These are phyloP conservation scores for Sugiyamaella castrensis DNA, from an alignment of 1,139 yeast species.

Conservation along the genomic window DNA sequence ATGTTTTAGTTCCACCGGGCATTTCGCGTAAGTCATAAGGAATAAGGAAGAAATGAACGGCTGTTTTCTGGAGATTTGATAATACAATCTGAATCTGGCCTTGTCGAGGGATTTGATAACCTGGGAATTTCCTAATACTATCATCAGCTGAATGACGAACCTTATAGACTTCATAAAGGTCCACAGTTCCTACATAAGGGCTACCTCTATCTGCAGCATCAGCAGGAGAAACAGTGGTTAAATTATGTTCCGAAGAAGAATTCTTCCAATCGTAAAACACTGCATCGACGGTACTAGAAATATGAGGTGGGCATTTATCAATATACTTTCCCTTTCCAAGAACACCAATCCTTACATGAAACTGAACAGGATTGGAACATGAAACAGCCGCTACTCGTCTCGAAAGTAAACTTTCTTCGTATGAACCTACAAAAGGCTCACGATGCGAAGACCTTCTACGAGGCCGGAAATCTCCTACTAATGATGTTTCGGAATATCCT, in stretches of 20 bases:
- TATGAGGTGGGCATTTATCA: constrained; percentile 32
- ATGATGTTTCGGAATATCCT: no score
- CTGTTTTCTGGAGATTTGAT: constrained; percentile 42
- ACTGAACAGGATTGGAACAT: constrained; percentile 33
- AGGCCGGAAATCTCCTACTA: constrained; percentile 1
- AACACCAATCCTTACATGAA: constrained; percentile 34
- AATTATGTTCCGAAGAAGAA: not conserved
- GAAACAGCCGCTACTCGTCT: constrained; percentile 38
- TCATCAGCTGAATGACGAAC: not conserved
- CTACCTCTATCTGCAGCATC: constrained; percentile 32
- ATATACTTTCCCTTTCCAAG: constrained; percentile 25
- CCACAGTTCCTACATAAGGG: constrained; percentile 44
- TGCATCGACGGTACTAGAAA: constrained; percentile 36
- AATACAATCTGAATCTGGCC: constrained; percentile 45
- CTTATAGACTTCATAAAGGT: constrained; percentile 36
- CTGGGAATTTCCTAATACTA: constrained; percentile 31
- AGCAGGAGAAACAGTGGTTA: constrained; percentile 1
- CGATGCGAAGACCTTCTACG: constrained; percentile 21
- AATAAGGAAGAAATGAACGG: constrained; percentile 39
- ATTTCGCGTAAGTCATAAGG: constrained; percentile 41
- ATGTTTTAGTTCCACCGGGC: constrained; percentile 33
- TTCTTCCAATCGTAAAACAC: constrained; percentile 37
- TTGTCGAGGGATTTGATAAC: constrained; percentile 42
- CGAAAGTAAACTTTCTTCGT: constrained; percentile 37
- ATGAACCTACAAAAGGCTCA: constrained; percentile 36